phyloP scores from a whole-genome alignment of 371 early-diverging fungal species.

The Mortierella sp. region DNA sequence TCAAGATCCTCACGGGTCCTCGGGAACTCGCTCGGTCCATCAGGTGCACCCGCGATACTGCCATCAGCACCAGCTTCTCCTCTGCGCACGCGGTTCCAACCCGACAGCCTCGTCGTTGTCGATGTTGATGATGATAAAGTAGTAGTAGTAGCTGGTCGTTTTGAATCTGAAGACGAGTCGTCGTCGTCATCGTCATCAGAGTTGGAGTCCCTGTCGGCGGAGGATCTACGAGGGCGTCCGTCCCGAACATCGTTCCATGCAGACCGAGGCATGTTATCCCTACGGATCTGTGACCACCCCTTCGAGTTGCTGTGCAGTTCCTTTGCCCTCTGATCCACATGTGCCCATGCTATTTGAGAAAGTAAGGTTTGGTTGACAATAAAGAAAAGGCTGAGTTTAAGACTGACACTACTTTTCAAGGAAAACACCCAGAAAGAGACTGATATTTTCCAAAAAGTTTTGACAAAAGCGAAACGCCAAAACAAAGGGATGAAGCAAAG shows the following conservation, averaged over 20 bases:
- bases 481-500: neutral
- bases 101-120: neutral
- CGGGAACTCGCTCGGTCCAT: constrained; percentile 48
- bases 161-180: neutral
- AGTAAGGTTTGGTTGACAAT: no score
- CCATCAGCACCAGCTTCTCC: constrained; percentile 3
- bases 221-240: neutral
- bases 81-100: constrained; percentile 45
- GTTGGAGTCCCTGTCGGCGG: neutral
- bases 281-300: constrained; percentile 40
- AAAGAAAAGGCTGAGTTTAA: neutral
- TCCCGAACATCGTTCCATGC: constrained; percentile 41
- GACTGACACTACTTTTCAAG: neutral
- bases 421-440: neutral
- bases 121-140: no score
- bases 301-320: constrained; percentile 29
- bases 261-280: constrained; percentile 41
- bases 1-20: constrained; percentile 53
- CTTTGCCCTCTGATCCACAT: constrained; percentile 37
- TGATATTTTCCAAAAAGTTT: neutral
- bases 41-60: constrained; percentile 6
- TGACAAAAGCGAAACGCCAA: neutral
- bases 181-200: constrained; percentile 8
- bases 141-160: neutral
- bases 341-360: constrained; percentile 36